Base-by-base conservation (phyloP, 1,139 yeast species). In the Blastobotrys buckinghamii region DNA sequence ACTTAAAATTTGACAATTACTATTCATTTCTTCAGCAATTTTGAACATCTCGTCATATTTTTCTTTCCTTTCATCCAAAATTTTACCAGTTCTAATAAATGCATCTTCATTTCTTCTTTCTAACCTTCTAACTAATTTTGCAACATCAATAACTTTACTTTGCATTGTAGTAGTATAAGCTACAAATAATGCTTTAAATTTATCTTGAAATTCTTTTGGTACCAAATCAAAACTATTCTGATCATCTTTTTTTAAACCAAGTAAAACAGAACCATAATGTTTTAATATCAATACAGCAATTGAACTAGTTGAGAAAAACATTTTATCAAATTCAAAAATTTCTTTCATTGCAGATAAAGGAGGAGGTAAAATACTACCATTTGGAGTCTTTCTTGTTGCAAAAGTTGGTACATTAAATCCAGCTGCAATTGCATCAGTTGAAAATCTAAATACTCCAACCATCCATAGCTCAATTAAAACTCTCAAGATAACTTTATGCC, bases 51-150 rank as follows among this genome's bases (percentile, higher is more conserved):
- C 67, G 16, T 77, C 76, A 39, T 76, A 65, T 44, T 72, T 75
- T 1, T 62, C 66, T 39, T 74, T 71, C 37, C 74, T 66, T 41
- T 79, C 82, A 35, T 82, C 87, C 26, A 78, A 64, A 5, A 78
- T 63, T 54, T 75, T 77, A 27, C 95, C 95, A 1, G 84, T 79
- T 57, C 84, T 73, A 47, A 84, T 76, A 44, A 83, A 79, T 1
- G 82, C 77, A 48, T 73, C 75, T 48, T 74, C 74, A 53, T 77
- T 78, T 39, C 71, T 70, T 20, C 66, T 62, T 15, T 68, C 69
- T 26, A 74, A 60, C 22, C 68, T 68, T 20, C 63, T 59, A 1
- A 77, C 63, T 17, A 63, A 60, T 27, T 63, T 60, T 47, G 76
- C 72, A 30, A 74, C 56, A 1, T 62, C 63, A 6, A 62, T 59